phyloP scores from a whole-genome alignment of 176 grass and related monocot genomes.

The Carex cristatella region DNA sequence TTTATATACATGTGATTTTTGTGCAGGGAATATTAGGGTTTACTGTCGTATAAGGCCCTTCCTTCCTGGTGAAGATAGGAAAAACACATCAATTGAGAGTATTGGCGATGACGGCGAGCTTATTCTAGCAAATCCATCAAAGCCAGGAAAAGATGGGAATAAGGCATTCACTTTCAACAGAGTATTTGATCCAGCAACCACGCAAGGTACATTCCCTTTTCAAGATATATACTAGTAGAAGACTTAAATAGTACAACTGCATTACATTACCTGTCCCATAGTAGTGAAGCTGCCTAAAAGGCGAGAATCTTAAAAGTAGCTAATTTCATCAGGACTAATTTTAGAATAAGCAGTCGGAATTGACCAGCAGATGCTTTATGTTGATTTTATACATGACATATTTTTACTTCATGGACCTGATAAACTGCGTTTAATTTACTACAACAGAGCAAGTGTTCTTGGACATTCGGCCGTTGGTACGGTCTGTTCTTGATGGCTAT shows the following conservation, averaged over 20 bases:
- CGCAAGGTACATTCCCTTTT: constrained; percentile 56
- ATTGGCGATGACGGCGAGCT: constrained; percentile 70
- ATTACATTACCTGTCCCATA: neutral
- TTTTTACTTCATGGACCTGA: constrained; percentile 9
- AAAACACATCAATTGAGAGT: constrained; percentile 37
- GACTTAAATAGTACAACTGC: neutral
- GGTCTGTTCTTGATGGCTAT: constrained; percentile 90
- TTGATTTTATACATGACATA: constrained; percentile 27
- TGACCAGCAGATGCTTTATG: neutral
- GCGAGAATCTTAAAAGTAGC: neutral
- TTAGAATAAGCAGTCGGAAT: neutral
- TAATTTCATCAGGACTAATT: neutral
- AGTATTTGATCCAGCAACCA: constrained; percentile 62
- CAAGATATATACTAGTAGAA: neutral
- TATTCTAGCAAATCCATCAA: constrained; percentile 62
- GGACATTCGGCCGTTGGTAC: constrained; percentile 75
- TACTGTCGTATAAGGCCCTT: constrained; percentile 88
- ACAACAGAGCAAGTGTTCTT: constrained; percentile 66
- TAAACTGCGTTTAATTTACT: neutral
- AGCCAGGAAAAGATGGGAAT: constrained; percentile 65
- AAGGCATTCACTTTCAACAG: constrained; percentile 87
- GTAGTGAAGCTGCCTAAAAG: neutral
- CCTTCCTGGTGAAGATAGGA: constrained; percentile 52
- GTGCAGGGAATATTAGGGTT: constrained; percentile 89
- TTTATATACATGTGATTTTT: neutral